phyloP scores from a whole-genome alignment of 176 grass and related monocot genomes.

The Neostapfia colusana region DNA sequence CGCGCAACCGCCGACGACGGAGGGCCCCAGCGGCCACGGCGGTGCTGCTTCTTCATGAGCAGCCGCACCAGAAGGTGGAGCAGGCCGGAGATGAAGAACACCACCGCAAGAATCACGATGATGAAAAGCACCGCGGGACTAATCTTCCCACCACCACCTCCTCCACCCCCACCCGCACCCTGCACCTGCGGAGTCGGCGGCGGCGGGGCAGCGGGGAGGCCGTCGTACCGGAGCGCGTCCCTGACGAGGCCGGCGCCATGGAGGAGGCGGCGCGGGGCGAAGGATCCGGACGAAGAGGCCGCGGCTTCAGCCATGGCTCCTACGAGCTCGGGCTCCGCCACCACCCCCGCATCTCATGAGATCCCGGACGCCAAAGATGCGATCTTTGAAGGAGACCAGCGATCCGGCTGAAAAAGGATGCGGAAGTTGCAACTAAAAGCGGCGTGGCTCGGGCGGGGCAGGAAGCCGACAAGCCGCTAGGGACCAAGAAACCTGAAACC shows the following conservation, averaged over 20 bases:
- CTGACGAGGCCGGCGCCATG: conserved; percentile 37
- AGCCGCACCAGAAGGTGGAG: conserved; percentile 79
- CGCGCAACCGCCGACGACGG: not conserved
- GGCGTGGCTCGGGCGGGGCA: not conserved
- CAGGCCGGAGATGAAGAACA: conserved; percentile 92
- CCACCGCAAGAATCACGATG: conserved; percentile 84
- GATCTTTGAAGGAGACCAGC: conserved; percentile 25
- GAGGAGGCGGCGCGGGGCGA: conserved; percentile 27
- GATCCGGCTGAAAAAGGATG: conserved; percentile 19
- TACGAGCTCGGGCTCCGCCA: conserved; percentile 25
- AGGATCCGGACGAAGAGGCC: conserved; percentile 28
- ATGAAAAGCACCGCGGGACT: conserved; percentile 91
- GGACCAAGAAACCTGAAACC: conserved; percentile 32
- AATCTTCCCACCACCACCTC: conserved; percentile 51
- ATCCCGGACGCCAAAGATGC: conserved; percentile 37
- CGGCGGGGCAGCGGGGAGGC: not conserved
- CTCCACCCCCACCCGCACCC: not conserved
- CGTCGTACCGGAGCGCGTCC: conserved; percentile 39
- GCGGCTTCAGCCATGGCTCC: conserved; percentile 44
- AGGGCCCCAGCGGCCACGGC: not conserved
- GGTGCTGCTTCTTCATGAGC: conserved; percentile 71
- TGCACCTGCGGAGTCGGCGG: conserved; percentile 11
- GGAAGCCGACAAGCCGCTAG: conserved; percentile 40
- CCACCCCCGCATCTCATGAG: conserved; percentile 45
- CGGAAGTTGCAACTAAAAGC: conserved; percentile 45